Conservation (phyloP, 805 yeast genomes). For the Priceomyces fermenticarens region DNA sequence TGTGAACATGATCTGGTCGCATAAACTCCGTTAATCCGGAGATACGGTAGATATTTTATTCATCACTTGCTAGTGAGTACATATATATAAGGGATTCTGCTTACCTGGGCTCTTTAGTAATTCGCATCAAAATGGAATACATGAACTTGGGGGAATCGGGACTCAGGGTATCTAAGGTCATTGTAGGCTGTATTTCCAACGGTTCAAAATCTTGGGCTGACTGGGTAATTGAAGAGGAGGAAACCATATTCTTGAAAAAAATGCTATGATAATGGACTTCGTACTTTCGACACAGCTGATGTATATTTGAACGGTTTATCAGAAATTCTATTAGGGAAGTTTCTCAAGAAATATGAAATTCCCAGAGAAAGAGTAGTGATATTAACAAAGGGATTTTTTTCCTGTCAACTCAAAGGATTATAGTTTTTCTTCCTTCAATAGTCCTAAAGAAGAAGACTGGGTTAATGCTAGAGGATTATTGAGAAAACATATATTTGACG, state of each 20-base stretch:
- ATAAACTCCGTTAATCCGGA: too few species aligned
- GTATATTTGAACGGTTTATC: constrained; percentile 18
- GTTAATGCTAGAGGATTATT: constrained; percentile 34
- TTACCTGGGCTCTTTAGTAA: too few species aligned
- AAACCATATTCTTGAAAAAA: constrained; percentile 13
- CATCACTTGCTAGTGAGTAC: too few species aligned
- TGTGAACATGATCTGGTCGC: too few species aligned
- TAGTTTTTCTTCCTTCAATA: constrained; percentile 3
- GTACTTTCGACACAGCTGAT: constrained; percentile 24
- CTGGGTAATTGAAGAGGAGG: constrained; percentile 3
- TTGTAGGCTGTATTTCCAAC: constrained; percentile 55
- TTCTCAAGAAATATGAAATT: constrained; percentile 17
- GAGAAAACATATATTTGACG: constrained; percentile 46
- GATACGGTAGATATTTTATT: too few species aligned
- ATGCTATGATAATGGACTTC: constrained; percentile 19
- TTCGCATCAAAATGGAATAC: constrained; percentile 3
- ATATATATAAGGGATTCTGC: too few species aligned
- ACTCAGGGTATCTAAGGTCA: constrained; percentile 44
- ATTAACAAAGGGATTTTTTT: constrained; percentile 13
- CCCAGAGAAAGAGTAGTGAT: constrained; percentile 20
- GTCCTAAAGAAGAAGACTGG: constrained; percentile 2
- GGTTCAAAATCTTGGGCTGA: constrained; percentile 39
- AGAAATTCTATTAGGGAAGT: constrained; percentile 16
- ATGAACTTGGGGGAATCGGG: constrained; percentile 42
- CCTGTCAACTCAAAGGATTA: constrained; percentile 6